Evolutionary conservation across 2,329 filamentous ascomycete genomes (phyloP).

Genomic region (Beauveria sp.): DNA sequence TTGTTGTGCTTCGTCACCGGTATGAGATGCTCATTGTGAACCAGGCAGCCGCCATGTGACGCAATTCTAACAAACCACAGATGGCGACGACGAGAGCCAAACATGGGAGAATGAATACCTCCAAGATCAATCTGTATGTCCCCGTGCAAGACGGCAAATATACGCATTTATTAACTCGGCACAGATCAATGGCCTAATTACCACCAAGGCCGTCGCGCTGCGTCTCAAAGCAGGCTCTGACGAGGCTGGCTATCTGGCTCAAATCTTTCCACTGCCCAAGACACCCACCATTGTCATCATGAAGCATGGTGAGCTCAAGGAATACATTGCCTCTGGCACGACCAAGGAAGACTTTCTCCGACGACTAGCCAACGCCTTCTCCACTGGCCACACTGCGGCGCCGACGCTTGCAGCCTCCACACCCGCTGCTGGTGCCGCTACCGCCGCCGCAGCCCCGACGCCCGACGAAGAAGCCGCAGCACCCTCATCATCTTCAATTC

Average conservation of each 20-base stretch:
- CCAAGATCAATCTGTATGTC: slow-evolving; percentile 44
- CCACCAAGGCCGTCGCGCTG: slow-evolving; percentile 59
- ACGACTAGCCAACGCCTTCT: slow-evolving; percentile 28
- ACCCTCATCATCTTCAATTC: slow-evolving; percentile 15
- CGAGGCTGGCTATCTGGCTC: slow-evolving; percentile 73
- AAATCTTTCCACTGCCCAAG: slow-evolving; percentile 72
- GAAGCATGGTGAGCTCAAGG: slow-evolving; percentile 67
- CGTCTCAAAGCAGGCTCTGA: slow-evolving; percentile 64
- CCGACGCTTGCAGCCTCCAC: slow-evolving; percentile 14
- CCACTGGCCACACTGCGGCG: background rate
- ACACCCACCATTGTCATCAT: slow-evolving; percentile 77
- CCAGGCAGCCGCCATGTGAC: slow-evolving; percentile 13
- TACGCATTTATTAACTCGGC: slow-evolving; percentile 10
- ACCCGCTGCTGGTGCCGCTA: slow-evolving; percentile 10
- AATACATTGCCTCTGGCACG: slow-evolving; percentile 63
- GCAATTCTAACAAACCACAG: slow-evolving; percentile 32
- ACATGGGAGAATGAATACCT: slow-evolving; percentile 68
- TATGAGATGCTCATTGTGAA: slow-evolving; percentile 28
- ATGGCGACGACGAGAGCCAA: slow-evolving; percentile 60
- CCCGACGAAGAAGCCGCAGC: slow-evolving; percentile 11
- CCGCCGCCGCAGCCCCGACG: slow-evolving; percentile 4
- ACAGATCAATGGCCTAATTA: slow-evolving; percentile 50
- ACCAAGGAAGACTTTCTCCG: slow-evolving; percentile 58
- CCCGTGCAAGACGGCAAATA: background rate
- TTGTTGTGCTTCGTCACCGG: slow-evolving; percentile 81